phyloP scores from a whole-genome alignment of 306 rosid genomes.

The Glycine soja region DNA sequence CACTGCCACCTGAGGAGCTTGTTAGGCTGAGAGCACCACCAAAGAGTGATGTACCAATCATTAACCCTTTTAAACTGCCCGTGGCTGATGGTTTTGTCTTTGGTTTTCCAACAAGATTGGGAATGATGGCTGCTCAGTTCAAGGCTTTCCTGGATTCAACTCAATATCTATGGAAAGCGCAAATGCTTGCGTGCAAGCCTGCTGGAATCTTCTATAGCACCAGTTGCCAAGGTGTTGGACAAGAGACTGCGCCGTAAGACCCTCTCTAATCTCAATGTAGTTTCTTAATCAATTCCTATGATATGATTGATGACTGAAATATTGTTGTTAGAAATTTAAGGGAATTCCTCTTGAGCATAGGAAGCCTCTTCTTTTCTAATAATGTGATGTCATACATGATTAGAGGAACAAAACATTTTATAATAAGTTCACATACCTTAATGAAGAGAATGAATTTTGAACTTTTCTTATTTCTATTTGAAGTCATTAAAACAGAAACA shows the following conservation, averaged over 20 bases:
- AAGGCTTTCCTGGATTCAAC: slow-evolving; percentile 54
- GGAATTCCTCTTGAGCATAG: background rate
- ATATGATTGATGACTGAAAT: background rate
- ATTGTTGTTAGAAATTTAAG: background rate
- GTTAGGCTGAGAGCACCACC: slow-evolving; percentile 77
- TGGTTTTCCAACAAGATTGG: slow-evolving; percentile 79
- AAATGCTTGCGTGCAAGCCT: slow-evolving; percentile 75
- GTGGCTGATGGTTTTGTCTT: slow-evolving; percentile 75
- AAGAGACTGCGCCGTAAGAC: slow-evolving; percentile 84
- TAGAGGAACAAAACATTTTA: background rate
- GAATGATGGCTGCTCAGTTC: slow-evolving; percentile 64
- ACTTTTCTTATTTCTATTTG: background rate
- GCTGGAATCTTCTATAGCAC: slow-evolving; percentile 80
- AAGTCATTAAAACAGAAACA: background rate
- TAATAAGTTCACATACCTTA: background rate
- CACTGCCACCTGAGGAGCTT: slow-evolving; percentile 61
- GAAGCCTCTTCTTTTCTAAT: background rate
- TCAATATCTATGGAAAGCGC: slow-evolving; percentile 66
- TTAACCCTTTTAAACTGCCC: slow-evolving; percentile 60
- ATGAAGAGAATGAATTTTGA: background rate
- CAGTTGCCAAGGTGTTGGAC: slow-evolving; percentile 82
- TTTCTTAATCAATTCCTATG: background rate
- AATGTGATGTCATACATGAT: background rate
- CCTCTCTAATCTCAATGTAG: background rate
- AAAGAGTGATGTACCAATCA: slow-evolving; percentile 66